Base-by-base conservation (phyloP, 495 filamentous ascomycete species). In the Penicillium paradoxum region DNA sequence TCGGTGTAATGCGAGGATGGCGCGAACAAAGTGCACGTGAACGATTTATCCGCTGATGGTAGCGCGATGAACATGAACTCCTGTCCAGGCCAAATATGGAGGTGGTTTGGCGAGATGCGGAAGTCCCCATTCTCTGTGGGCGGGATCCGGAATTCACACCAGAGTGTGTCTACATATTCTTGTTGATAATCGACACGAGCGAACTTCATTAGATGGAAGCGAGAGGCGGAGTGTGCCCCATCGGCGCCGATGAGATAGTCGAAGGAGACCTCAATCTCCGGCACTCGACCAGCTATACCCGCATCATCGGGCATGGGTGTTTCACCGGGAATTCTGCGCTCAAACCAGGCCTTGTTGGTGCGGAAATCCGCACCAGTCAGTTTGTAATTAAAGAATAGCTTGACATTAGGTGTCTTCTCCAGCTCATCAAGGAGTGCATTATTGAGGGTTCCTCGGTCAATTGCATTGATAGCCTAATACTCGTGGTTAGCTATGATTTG, bases 21-120 rank as follows among this genome's bases (percentile, higher is more conserved):
- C 8, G 92, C 82, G 69, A 99, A 99, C 11, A 99, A 74, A 0
- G 93, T 99, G 69, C 90, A 96, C 0, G 92, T 97, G 63, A 99
- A 99, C 1, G 89, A 88, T 52, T 87, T 87, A 66, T 97, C 91
- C 13, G 83, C 74, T 45, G 85, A 89, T 0, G 93, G 92, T 22
- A 99, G 88, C 17, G 93, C 93, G 60, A 99, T 97, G 70, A 99
- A 99, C 93, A 99, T 97, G 64, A 90, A 88, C 11, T 89, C 81
- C 55, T 83, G 83, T 19, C 86, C 89, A 1, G 93, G 93, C 93
- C 93, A 99, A 70, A 99, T 99, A 66, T 99, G 93, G 2, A 99
- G 79, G 61, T 97, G 90, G 65, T 96, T 87, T 14, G 90, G 89
- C 0, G 88, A 90, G 49, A 97, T 88, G 27, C 74, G 73, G 65